These are phyloP conservation scores for Aspergillus kassunensis DNA, from an alignment of 495 filamentous ascomycete genomes.

Conservation along the genomic window DNA sequence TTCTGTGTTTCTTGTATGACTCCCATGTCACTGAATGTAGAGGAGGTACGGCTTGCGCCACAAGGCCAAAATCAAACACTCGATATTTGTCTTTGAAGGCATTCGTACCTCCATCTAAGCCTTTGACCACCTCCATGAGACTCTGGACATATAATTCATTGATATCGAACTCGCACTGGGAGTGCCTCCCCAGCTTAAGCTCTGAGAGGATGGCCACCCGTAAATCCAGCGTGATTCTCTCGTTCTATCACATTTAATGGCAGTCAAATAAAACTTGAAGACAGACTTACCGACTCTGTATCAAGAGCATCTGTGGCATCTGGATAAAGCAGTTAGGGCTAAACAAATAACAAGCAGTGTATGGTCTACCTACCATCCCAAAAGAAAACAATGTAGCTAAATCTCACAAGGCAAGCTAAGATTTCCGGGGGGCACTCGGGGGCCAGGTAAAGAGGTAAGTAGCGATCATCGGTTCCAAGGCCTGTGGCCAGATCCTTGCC, in stretches of 20 bases:
- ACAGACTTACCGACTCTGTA: background rate
- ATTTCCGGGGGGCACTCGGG: background rate
- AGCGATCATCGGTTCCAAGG: background rate
- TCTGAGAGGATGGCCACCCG: background rate
- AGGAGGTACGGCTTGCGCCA: background rate
- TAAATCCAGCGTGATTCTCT: background rate
- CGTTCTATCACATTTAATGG: background rate
- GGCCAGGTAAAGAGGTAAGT: background rate
- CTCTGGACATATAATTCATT: background rate
- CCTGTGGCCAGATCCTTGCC: background rate
- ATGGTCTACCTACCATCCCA: background rate
- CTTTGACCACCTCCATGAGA: background rate
- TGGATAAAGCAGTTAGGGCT: background rate
- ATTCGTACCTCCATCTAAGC: background rate
- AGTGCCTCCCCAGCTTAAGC: background rate
- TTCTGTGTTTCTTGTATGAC: background rate
- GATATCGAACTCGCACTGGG: background rate
- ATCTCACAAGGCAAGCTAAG: background rate
- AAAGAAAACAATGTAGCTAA: background rate
- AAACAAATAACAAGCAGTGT: background rate
- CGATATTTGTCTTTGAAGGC: background rate
- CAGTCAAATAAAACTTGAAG: background rate
- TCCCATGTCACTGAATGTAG: background rate
- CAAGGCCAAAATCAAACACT: background rate
- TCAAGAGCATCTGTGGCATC: slow-evolving; percentile 1